Evolutionary conservation across 208 protist species (phyloP), one percentile per base, ranked within the genome.

Genomic region (Trypanosoma avium): DNA sequence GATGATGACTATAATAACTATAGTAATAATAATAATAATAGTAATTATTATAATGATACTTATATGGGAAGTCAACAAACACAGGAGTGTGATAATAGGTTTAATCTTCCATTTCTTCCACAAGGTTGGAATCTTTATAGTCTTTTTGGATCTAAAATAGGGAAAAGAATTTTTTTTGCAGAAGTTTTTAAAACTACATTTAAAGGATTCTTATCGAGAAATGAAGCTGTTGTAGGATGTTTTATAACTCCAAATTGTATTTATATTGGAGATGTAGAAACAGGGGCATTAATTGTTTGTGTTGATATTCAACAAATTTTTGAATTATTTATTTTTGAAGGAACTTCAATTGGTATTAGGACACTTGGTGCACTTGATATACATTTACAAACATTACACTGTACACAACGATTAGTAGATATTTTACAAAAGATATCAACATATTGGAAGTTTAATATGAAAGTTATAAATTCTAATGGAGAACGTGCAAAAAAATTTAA

Each of bases 191-290:
- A 29, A 30, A 59, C 58, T 15, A 26, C 24, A n/a, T 71, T 71
- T 46, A 63, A 71, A 17, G 66, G 56, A 13, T 71, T 71, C 64
- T 17, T 71, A 1, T 61, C 22, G 2, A 48, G 42, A 27, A 71
- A 71, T 19, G 55, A 71, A 17, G 9, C 52, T 0, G 5, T 60
- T 4, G 59, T 71, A 38, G 66, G 24, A 5, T 71, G 66, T 40
- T 71, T 71, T 54, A 56, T 71, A 1, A 71, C 66, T 7, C 57
- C 57, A 29, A 71, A 71, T 46, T 66, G 66, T 48, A 2, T 71
- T 15, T 71, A 71, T 52, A 36, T 71, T 30, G 66, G 66, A 17
- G 47, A 71, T 43, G 58, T 65, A 4, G 26, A 48, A 42, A 64
- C 66, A 21, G 66, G 56, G 10, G 66, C 57, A n/a, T 9, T 71